Conservation (phyloP, 371 early-diverging fungal species). For the Vairimorpha ceranae region DNA sequence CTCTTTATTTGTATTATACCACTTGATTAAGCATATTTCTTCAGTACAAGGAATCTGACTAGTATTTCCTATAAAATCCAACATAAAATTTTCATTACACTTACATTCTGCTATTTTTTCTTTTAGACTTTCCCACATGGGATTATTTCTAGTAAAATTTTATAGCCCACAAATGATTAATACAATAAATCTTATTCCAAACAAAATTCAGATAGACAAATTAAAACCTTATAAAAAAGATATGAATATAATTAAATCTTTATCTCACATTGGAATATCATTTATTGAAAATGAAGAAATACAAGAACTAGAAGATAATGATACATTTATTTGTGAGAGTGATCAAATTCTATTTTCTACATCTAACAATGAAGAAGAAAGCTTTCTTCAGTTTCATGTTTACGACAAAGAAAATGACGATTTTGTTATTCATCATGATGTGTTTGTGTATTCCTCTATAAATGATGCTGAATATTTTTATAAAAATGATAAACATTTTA, state of each 20-base stretch:
- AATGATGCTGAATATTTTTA: conserved; percentile 29
- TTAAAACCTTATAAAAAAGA: conserved; percentile 24
- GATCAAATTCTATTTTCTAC: conserved; percentile 45
- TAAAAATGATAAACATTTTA: background rate
- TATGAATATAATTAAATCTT: background rate
- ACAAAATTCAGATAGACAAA: conserved; percentile 14
- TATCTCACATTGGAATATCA: conserved; percentile 22
- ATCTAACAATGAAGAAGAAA: conserved; percentile 36
- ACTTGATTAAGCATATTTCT: background rate
- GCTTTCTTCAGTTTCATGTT: conserved; percentile 26
- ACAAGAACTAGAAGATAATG: conserved; percentile 10
- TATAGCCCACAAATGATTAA: conserved; percentile 39
- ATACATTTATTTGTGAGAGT: conserved; percentile 26
- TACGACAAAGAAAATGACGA: conserved; percentile 26
- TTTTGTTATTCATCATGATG: conserved; percentile 48
- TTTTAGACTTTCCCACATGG: background rate
- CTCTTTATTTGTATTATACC: background rate
- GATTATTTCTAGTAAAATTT: background rate
- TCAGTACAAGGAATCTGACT: background rate
- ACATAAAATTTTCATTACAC: background rate
- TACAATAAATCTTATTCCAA: conserved; percentile 26
- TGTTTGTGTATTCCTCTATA: conserved; percentile 33
- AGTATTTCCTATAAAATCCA: background rate
- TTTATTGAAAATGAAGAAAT: conserved; percentile 11
- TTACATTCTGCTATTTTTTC: background rate